A percentile compares a stretch with the other conserved stretches of the same genome.
Conservation (phyloP, 495 filamentous ascomycete genomes). For the Talaromyces adpressus region DNA sequence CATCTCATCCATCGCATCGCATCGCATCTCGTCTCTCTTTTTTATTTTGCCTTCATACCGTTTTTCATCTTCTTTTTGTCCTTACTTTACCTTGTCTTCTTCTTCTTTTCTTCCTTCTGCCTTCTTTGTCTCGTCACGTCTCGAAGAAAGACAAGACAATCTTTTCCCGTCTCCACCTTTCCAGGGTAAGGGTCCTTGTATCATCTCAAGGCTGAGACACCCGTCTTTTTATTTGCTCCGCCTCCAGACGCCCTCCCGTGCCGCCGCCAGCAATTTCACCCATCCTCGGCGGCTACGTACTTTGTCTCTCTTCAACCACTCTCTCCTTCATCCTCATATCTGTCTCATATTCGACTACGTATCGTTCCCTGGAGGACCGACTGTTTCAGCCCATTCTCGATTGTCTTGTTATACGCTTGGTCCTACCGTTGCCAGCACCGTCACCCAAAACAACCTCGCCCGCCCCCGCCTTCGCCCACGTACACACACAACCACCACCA, state of each 20-base stretch:
- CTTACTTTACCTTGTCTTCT: conserved; percentile 17
- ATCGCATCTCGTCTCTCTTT: background rate
- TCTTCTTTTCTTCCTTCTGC: conserved; percentile 7
- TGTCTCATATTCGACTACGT: background rate
- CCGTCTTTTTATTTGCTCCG: conserved; percentile 8
- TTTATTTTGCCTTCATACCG: background rate
- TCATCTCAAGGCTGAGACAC: conserved; percentile 6
- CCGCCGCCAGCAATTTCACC: conserved; percentile 6
- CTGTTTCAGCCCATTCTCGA: conserved; percentile 13
- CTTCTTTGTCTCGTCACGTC: background rate
- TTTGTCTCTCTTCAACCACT: conserved; percentile 16
- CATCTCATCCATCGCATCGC: too few species aligned
- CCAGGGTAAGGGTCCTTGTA: conserved; percentile 2
- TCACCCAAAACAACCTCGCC: background rate
- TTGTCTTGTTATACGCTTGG: background rate
- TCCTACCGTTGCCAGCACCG: conserved; percentile 4
- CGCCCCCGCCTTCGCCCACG: background rate
- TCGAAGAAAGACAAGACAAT: background rate
- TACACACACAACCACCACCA: background rate
- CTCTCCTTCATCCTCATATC: conserved; percentile 11
- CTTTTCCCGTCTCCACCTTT: conserved; percentile 4
- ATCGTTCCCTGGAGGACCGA: conserved; percentile 38
- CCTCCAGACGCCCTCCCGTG: conserved; percentile 5
- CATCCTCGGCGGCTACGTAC: conserved; percentile 4
- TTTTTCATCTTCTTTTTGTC: conserved; percentile 6